phyloP scores from a whole-genome alignment of 805 yeast genomes.

The Schwanniomyces vanrijiae region DNA sequence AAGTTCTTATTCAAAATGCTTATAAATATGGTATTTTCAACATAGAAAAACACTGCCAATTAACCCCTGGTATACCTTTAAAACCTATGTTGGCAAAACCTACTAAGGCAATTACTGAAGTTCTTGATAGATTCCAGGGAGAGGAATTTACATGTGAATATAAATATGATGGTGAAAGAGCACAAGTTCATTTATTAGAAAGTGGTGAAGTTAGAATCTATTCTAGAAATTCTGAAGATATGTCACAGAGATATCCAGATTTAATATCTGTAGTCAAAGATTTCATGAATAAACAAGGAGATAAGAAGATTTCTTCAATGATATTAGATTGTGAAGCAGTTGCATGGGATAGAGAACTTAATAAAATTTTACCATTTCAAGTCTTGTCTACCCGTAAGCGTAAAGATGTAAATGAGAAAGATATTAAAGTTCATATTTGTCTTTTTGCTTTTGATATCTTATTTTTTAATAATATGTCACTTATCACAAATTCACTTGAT shows the following conservation, averaged over 20 bases:
- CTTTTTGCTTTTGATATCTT: constrained; percentile 88
- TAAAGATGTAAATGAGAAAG: constrained; percentile 84
- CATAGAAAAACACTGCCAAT: constrained; percentile 63
- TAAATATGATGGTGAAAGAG: constrained; percentile 97
- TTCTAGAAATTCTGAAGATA: constrained; percentile 94
- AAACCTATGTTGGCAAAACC: constrained; percentile 99
- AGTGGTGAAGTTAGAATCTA: constrained; percentile 73
- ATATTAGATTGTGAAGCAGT: constrained; percentile 96
- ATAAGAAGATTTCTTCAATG: constrained; percentile 42
- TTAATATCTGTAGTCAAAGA: constrained; percentile 67
- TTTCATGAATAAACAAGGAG: constrained; percentile 40
- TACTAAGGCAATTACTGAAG: constrained; percentile 89
- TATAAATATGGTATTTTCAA: constrained; percentile 66
- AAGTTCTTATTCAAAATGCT: constrained; percentile 66
- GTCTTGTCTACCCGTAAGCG: constrained; percentile 90
- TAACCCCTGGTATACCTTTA: constrained; percentile 90
- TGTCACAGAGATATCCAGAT: constrained; percentile 96
- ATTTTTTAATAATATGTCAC: constrained; percentile 68
- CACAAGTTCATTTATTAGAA: constrained; percentile 79
- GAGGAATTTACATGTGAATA: constrained; percentile 92
- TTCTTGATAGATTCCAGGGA: constrained; percentile 82
- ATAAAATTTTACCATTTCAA: constrained; percentile 92
- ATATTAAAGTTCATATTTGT: constrained; percentile 88
- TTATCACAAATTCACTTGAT: constrained; percentile 63
- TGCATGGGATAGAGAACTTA: constrained; percentile 82